Percentiles rank a stretch among this genome's conserved stretches.
Evolutionary conservation across 495 filamentous ascomycete genomes (phyloP).

Genomic region (Trichocladium antarcticum): DNA sequence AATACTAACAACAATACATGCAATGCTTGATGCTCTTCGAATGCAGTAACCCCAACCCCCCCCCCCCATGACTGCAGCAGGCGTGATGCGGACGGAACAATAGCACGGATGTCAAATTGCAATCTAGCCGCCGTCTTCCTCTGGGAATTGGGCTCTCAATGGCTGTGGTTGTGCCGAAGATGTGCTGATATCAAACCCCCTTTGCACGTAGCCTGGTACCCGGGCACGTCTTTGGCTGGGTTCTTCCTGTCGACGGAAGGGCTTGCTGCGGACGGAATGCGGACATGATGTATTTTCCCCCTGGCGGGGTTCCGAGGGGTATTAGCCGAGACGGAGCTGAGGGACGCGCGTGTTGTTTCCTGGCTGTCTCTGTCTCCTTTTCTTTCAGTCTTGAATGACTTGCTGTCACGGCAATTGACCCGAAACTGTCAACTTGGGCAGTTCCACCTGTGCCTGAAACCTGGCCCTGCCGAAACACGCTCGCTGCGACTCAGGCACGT

Average conservation of each 20-base stretch:
- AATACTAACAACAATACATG: slow-evolving; percentile 7
- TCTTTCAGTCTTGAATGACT: too few species aligned
- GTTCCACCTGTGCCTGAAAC: neutral
- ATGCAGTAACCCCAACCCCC: too few species aligned
- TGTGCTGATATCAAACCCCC: slow-evolving; percentile 46
- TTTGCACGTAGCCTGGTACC: slow-evolving; percentile 31
- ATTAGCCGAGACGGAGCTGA: too few species aligned
- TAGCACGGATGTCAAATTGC: slow-evolving; percentile 99
- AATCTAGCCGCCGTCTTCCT: slow-evolving; percentile 51
- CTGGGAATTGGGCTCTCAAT: slow-evolving; percentile 35
- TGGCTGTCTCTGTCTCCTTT: too few species aligned
- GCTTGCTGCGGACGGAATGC: slow-evolving; percentile 25
- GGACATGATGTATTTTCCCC: too few species aligned
- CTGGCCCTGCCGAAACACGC: neutral
- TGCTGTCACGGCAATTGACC: neutral
- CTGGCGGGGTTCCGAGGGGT: too few species aligned
- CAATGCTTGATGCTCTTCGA: neutral
- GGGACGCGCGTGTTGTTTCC: too few species aligned
- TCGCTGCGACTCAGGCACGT: neutral
- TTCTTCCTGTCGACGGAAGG: slow-evolving; percentile 2
- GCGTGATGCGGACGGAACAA: neutral
- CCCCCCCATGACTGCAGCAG: too few species aligned
- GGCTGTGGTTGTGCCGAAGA: slow-evolving; percentile 88
- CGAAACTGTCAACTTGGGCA: too few species aligned
- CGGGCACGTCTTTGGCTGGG: slow-evolving; percentile 24